Conservation (phyloP, 2,329 filamentous ascomycete genomes). For the Nemania sp. region DNA sequence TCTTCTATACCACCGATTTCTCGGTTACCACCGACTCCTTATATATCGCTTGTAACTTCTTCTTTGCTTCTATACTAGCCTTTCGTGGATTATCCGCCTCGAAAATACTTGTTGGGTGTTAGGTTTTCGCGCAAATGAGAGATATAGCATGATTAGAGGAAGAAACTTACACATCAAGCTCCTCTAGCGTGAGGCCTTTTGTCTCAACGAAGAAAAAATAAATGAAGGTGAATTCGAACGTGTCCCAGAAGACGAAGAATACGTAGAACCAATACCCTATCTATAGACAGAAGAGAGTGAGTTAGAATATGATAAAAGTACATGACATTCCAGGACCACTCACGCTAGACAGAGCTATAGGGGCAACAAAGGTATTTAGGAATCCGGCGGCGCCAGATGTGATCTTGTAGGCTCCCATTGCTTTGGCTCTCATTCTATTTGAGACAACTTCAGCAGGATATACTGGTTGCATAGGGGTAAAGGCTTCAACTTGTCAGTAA, state of each 20-base stretch:
- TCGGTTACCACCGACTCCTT: background rate
- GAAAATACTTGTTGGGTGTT: slow-evolving; percentile 47
- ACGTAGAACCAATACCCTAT: slow-evolving; percentile 55
- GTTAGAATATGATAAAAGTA: background rate
- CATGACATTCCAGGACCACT: slow-evolving; percentile 33
- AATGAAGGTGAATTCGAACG: slow-evolving; percentile 51
- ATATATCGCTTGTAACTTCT: slow-evolving; percentile 42
- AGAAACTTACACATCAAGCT: slow-evolving; percentile 46
- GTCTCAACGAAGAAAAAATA: slow-evolving; percentile 54
- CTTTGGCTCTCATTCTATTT: slow-evolving; percentile 55
- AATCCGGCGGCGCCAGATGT: slow-evolving; percentile 55
- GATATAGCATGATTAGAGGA: background rate
- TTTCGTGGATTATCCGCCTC: slow-evolving; percentile 54
- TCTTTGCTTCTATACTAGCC: slow-evolving; percentile 47
- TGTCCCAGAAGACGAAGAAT: slow-evolving; percentile 54
- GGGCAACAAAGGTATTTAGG: slow-evolving; percentile 52
- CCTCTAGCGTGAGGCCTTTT: slow-evolving; percentile 51
- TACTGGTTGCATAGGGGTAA: slow-evolving; percentile 55
- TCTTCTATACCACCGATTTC: background rate
- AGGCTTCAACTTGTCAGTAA: slow-evolving; percentile 46
- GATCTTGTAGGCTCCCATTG: slow-evolving; percentile 53
- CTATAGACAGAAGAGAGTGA: slow-evolving; percentile 23
- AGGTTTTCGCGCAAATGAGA: background rate
- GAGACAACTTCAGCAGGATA: slow-evolving; percentile 55
- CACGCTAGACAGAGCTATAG: slow-evolving; percentile 48